Conservation (phyloP, 202 grass and related monocot genomes). For the Cymbopogon flexuosus region DNA sequence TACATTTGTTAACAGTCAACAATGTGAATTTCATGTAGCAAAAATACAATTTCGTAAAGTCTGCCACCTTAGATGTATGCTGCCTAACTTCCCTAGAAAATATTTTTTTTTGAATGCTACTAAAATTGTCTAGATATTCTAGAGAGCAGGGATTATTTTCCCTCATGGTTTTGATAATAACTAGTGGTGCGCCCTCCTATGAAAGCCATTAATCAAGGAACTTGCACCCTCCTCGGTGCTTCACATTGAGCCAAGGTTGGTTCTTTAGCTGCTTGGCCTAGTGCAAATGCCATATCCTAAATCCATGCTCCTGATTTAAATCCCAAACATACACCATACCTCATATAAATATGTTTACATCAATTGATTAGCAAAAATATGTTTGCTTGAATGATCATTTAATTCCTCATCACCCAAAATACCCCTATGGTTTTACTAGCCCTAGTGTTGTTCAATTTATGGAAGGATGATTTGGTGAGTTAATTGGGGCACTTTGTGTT, state of each 20-base stretch:
- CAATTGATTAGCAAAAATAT: neutral
- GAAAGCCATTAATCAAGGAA: neutral
- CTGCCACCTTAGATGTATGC: neutral
- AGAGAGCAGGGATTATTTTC: neutral
- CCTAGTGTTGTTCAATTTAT: no score
- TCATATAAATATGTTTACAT: neutral
- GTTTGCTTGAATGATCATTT: neutral
- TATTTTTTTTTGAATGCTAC: neutral
- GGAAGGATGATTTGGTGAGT: neutral
- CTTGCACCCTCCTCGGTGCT: neutral
- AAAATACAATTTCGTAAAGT: neutral
- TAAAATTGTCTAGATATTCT: neutral
- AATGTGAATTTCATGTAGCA: neutral
- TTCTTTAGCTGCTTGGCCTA: neutral
- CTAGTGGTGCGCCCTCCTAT: neutral
- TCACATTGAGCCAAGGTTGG: neutral
- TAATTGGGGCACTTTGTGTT: neutral
- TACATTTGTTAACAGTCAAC: neutral
- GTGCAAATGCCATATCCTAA: neutral
- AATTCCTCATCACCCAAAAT: neutral
- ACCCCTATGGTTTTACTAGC: neutral
- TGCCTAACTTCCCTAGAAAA: neutral
- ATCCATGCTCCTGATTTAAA: neutral
- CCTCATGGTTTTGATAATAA: neutral
- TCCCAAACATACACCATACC: neutral